These are phyloP conservation scores for Penicillium arizonense DNA, from an alignment of 495 filamentous ascomycete genomes.

Conservation along the genomic window DNA sequence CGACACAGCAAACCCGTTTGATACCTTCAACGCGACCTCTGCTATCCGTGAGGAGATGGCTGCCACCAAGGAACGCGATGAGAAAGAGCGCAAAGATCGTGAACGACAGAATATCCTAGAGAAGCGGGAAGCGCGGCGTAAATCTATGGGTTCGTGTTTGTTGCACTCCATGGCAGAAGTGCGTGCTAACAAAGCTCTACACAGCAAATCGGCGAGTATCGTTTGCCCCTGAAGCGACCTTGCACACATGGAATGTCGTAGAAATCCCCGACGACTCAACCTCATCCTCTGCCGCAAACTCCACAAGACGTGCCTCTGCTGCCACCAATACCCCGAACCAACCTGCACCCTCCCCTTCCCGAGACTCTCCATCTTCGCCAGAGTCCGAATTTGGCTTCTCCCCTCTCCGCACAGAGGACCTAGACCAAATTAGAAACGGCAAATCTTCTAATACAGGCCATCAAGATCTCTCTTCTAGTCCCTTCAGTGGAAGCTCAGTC, in stretches of 20 bases:
- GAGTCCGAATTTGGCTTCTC: conserved; percentile 60
- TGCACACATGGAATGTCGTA: conserved; percentile 96
- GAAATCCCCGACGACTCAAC: conserved; percentile 87
- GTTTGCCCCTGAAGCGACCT: conserved; percentile 93
- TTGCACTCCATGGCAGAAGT: neutral
- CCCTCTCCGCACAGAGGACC: conserved; percentile 65
- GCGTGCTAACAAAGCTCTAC: conserved; percentile 2
- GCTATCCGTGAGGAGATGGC: conserved; percentile 67
- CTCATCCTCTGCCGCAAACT: conserved; percentile 74
- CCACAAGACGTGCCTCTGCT: conserved; percentile 68
- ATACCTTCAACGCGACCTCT: conserved; percentile 49
- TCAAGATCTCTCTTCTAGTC: conserved; percentile 72
- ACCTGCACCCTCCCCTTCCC: conserved; percentile 41
- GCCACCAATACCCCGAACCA: conserved; percentile 47
- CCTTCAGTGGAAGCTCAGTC: conserved; percentile 69
- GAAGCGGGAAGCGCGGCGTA: conserved; percentile 79
- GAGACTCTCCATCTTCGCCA: conserved; percentile 65
- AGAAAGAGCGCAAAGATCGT: conserved; percentile 62
- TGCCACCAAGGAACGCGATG: conserved; percentile 69
- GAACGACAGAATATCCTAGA: conserved; percentile 69
- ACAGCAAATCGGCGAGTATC: conserved; percentile 87
- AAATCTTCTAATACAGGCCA: conserved; percentile 16
- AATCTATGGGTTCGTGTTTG: conserved; percentile 64
- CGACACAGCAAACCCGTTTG: conserved; percentile 55
- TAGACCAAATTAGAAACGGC: conserved; percentile 51